A percentile compares a stretch with the other conserved stretches of the same genome.
Conservation (phyloP, 345 rosid genomes). For the Euphorbia pulcherrima region DNA sequence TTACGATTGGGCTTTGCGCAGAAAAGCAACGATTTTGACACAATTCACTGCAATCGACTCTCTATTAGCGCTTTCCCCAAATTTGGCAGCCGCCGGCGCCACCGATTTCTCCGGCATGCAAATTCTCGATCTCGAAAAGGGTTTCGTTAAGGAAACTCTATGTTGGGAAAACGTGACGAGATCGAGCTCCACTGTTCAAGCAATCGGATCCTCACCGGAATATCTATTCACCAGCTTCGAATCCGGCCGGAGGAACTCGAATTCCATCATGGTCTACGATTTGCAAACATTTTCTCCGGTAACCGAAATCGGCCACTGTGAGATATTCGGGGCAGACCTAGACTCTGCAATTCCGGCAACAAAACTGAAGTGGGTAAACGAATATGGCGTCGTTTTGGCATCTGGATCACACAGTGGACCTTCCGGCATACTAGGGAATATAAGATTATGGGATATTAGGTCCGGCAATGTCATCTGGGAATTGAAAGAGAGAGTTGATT, state of each 20-base stretch:
- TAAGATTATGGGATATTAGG: conserved; percentile 78
- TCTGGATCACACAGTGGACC: conserved; percentile 89
- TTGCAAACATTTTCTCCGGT: conserved; percentile 51
- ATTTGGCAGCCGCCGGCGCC: conserved; percentile 71
- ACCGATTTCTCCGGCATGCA: conserved; percentile 84
- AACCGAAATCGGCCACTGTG: conserved; percentile 62
- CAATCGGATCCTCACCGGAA: conserved; percentile 59
- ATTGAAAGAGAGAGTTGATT: conserved; percentile 69
- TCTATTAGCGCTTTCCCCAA: conserved; percentile 53
- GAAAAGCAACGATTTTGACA: conserved; percentile 66
- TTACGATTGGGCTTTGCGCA: conserved; percentile 76
- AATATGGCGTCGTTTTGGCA: conserved; percentile 62
- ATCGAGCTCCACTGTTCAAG: conserved; percentile 82
- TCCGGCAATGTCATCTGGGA: conserved; percentile 68
- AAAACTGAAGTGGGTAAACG: conserved; percentile 67
- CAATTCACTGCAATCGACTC: conserved; percentile 87
- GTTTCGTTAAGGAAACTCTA: conserved; percentile 50
- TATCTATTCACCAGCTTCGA: conserved; percentile 81
- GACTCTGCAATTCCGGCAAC: conserved; percentile 80
- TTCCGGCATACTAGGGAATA: conserved; percentile 64
- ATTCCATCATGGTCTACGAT: conserved; percentile 77
- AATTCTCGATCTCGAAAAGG: conserved; percentile 64
- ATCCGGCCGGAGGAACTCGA: conserved; percentile 82
- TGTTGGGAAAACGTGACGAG: conserved; percentile 66
- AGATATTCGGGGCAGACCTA: conserved; percentile 69